Percentiles rank a stretch among this genome's conserved stretches.
These are phyloP conservation scores for Alternaria sp. DNA, from an alignment of 2,329 filamentous ascomycete genomes.

Conservation along the genomic window DNA sequence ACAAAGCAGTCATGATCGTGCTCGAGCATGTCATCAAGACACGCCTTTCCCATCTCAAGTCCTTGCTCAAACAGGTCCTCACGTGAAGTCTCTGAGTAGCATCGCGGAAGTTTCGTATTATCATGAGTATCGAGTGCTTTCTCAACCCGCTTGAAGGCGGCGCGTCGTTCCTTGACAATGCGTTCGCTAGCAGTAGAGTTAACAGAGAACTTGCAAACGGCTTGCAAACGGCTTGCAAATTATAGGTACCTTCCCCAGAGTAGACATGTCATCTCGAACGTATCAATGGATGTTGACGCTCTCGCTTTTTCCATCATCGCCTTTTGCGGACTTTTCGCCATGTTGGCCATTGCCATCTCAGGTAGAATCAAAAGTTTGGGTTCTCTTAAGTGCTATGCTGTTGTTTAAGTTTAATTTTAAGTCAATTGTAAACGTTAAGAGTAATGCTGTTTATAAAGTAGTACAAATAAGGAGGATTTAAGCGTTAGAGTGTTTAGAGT, in stretches of 20 bases:
- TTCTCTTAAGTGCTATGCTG: too few species aligned
- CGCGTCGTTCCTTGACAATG: conserved; percentile 21
- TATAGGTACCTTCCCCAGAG: conserved; percentile 12
- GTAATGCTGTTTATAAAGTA: too few species aligned
- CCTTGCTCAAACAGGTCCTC: conserved; percentile 38
- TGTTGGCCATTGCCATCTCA: background rate
- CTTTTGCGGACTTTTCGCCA: conserved; percentile 15
- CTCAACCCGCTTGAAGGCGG: conserved; percentile 29
- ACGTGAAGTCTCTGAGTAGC: conserved; percentile 36
- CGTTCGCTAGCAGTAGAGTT: conserved; percentile 12
- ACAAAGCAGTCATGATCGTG: conserved; percentile 34
- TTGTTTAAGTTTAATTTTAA: too few species aligned
- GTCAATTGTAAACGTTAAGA: too few species aligned
- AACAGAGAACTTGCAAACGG: background rate
- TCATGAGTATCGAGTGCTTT: conserved; percentile 22
- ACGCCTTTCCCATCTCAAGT: conserved; percentile 31
- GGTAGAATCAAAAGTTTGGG: background rate
- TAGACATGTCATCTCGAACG: conserved; percentile 12
- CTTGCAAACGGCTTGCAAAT: background rate
- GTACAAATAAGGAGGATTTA: too few species aligned
- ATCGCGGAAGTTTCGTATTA: conserved; percentile 33
- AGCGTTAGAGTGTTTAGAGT: too few species aligned
- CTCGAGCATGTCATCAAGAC: conserved; percentile 34
- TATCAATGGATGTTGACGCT: conserved; percentile 14
- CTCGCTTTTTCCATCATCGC: conserved; percentile 24